Base-by-base conservation (phyloP, 176 grass and related monocot genomes). In the Oryza rufipogon region DNA sequence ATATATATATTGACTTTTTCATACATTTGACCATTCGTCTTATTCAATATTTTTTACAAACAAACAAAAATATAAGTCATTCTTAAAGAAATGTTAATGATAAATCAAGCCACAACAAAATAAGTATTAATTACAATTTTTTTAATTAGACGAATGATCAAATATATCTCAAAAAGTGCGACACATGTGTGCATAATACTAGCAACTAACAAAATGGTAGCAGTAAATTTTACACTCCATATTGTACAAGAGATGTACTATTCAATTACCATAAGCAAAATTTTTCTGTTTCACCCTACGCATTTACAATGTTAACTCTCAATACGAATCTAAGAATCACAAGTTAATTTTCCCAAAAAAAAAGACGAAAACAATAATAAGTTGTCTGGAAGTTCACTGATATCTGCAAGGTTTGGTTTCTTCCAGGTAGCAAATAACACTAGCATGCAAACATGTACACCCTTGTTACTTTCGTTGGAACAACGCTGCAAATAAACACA, bases 401-500 rank as follows among this genome's bases (percentile, higher is more conserved):
- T 69, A 56, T 76, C 26, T 41, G 30, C 42, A 67, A 54, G 60
- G 69, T 8, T 22, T 33, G 46, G 32, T 38, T 16, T 64, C 80
- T 78, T 72, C 86, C 28, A 41, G 32, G 78, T 79, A 45, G 11
- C 38, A 54, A 54, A 76, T 52, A 72, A 76, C 70, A 89, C 76
- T 76, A 90, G 71, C 75, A 88, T 84, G 85, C 67, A 85, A 89
- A 79, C 83, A 89, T 82, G 71, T 66, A 83, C 47, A 9, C 23
- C 60, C 47, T 60, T 63, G 26, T 78, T 75, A 89, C 32, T 70
- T 83, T 45, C 49, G 44, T 72, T 45, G 16, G 33, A 45, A 22
- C 16, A 54, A 85, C 7, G 80, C n/a, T 14, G n/a, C n/a, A 17
- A 80, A 75, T 11, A 84, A 75, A 81, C 49, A 79, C 32, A 79